These are phyloP conservation scores for Talaromyces sp. DNA, from an alignment of 2,329 filamentous ascomycete species.

Conservation along the genomic window DNA sequence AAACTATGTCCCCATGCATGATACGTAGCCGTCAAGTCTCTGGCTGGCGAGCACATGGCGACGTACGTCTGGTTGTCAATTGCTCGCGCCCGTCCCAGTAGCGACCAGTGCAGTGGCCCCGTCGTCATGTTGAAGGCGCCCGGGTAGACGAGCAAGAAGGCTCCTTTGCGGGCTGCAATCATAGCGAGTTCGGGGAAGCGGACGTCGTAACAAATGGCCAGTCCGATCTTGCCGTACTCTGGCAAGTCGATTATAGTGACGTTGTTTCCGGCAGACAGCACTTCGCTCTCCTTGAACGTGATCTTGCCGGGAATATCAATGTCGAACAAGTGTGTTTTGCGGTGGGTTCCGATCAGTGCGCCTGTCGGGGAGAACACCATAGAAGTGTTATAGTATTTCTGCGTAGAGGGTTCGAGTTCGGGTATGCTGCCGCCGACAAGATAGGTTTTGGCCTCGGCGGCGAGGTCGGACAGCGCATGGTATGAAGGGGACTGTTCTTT, in stretches of 20 bases:
- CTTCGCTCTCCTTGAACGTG: slow-evolving; percentile 82
- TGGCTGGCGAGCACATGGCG: slow-evolving; percentile 82
- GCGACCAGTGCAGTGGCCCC: slow-evolving; percentile 83
- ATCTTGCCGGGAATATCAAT: slow-evolving; percentile 97
- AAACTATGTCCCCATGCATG: slow-evolving; percentile 90
- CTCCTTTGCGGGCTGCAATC: slow-evolving; percentile 79
- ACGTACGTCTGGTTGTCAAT: slow-evolving; percentile 95
- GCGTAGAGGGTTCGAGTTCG: slow-evolving; percentile 62
- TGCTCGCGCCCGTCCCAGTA: slow-evolving; percentile 76
- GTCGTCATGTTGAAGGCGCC: slow-evolving; percentile 97
- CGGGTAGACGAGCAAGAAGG: slow-evolving; percentile 84
- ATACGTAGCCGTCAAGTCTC: slow-evolving; percentile 72
- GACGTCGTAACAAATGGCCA: slow-evolving; percentile 97
- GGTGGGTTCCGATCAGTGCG: slow-evolving; percentile 75
- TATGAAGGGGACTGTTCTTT: slow-evolving; percentile 71
- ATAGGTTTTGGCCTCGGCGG: slow-evolving; percentile 71
- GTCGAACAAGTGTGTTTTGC: slow-evolving; percentile 95
- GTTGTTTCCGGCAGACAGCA: slow-evolving; percentile 77
- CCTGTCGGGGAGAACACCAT: slow-evolving; percentile 77
- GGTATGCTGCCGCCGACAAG: slow-evolving; percentile 91
- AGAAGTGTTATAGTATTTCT: slow-evolving; percentile 85
- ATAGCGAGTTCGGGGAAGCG: slow-evolving; percentile 92
- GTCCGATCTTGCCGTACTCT: slow-evolving; percentile 77
- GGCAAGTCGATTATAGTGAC: slow-evolving; percentile 81
- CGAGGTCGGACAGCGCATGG: slow-evolving; percentile 76